A percentile compares a stretch with the other conserved stretches of the same genome.
These are phyloP conservation scores for Fusarium solani-melongenae DNA, from an alignment of 2,329 filamentous ascomycete genomes.

Conservation along the genomic window DNA sequence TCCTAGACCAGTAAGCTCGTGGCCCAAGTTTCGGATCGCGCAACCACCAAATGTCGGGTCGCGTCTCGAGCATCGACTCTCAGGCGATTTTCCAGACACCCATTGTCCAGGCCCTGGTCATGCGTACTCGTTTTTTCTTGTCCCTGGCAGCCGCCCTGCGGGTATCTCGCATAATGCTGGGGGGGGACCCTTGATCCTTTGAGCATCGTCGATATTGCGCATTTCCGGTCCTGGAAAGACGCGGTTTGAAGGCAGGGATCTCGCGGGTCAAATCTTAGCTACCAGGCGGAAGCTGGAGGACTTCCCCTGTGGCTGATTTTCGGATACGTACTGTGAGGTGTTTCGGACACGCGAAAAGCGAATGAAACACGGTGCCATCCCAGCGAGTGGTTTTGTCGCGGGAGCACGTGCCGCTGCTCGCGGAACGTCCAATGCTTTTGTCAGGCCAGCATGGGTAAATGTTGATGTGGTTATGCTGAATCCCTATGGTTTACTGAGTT, in stretches of 20 bases:
- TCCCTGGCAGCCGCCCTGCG: neutral
- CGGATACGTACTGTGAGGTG: neutral
- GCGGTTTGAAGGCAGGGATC: neutral
- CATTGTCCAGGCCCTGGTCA: neutral
- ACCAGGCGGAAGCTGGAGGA: neutral
- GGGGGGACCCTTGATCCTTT: neutral
- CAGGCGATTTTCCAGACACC: neutral
- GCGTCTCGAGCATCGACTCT: neutral
- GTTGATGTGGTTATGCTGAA: neutral
- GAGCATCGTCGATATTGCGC: slow-evolving; percentile 1
- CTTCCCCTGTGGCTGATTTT: neutral
- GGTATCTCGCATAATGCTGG: slow-evolving; percentile 1
- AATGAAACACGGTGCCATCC: neutral
- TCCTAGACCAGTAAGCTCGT: slow-evolving; percentile 10
- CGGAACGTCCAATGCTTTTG: neutral
- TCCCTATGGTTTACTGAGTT: neutral
- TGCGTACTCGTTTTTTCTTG: neutral
- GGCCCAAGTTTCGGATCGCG: neutral
- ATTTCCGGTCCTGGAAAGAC: neutral
- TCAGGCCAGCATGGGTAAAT: neutral
- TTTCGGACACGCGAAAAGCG: neutral
- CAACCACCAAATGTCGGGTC: neutral
- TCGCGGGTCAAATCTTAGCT: neutral
- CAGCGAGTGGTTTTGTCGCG: neutral
- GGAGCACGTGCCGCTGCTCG: neutral